Evolutionary conservation across 2,329 filamentous ascomycete genomes (phyloP), one percentile per base, ranked within the genome.

Genomic region (Hymenoscyphus repandus): DNA sequence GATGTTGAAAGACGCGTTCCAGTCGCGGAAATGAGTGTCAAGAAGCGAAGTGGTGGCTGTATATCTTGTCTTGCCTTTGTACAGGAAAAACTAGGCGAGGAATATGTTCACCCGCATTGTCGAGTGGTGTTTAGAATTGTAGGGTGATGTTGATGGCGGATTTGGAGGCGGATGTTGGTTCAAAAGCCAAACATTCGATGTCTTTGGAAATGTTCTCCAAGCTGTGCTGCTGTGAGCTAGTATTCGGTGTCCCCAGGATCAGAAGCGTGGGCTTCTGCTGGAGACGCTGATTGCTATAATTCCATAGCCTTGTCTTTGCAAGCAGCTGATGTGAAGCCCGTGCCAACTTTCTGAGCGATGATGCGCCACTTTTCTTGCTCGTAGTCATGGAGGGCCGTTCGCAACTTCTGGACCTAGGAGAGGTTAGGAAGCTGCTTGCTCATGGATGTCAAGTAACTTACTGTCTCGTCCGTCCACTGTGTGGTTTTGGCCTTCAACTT

Each of bases 401-500:
- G 84, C 61, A 93, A 80, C 68, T 88, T 89, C 68, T 86, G 78
- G 60, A 91, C 83, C 88, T 92, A 40, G 32, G 57, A 55, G 36
- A 44, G 18, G 46, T 64, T 52, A 66, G 58, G 39, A 47, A 47
- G 22, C 12, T 22, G 6, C n/a, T 37, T 2, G 17, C 30, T n/a
- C 45, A 17, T 53, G 15, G 20, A 33, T 27, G 22, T 15, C 22
- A 27, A 36, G 32, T 31, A 39, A 70, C 84, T 72, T 76, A 96
- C 91, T 75, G 88, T 93, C 66, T 96, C 90, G 58, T 95, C 89
- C 45, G 87, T 95, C 91, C 91, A 96, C 63, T 90, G 82, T 11
- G 88, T 95, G 36, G 88, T 91, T 74, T 96, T 96, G 12, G 90
- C 90, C 72, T 95, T 96, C 47, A 96, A 74, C 71, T 95, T 96